Conservation (phyloP, 2,329 filamentous ascomycete genomes). For the Cercospora canescens region DNA sequence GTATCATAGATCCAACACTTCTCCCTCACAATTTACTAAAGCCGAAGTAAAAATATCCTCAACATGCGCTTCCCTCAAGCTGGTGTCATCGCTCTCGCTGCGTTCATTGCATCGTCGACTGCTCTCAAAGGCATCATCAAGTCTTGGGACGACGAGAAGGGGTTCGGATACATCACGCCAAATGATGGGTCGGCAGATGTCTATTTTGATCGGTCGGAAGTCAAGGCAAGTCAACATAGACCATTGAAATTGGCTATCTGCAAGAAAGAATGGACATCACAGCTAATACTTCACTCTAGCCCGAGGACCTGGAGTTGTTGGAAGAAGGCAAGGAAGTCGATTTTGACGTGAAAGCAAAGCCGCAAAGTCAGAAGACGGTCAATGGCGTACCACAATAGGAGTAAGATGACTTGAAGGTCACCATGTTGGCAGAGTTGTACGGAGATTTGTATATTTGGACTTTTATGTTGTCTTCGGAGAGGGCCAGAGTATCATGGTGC, state of each 20-base stretch:
- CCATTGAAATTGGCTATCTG: neutral
- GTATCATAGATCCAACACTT: too few species aligned
- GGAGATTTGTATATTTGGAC: too few species aligned
- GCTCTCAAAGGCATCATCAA: neutral
- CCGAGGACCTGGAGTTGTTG: neutral
- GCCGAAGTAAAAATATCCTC: too few species aligned
- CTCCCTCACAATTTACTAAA: too few species aligned
- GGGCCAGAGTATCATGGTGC: too few species aligned
- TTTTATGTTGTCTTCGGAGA: too few species aligned
- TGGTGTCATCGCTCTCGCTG: neutral
- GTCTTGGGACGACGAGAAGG: neutral
- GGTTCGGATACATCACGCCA: neutral
- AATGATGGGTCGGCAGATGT: neutral
- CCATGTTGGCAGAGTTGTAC: too few species aligned
- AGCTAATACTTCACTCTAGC: neutral
- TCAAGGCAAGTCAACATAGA: neutral
- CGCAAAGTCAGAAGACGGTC: neutral
- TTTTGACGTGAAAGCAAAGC: neutral
- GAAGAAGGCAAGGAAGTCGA: neutral
- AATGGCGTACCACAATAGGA: neutral
- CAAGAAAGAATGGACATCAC: neutral
- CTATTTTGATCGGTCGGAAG: neutral
- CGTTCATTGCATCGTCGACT: neutral
- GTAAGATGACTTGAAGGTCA: too few species aligned
- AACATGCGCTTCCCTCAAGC: neutral